A percentile compares a stretch with the other conserved stretches of the same genome.
Conservation (phyloP, 768 basidiomycete genomes). For the Lactifluus volemus region DNA sequence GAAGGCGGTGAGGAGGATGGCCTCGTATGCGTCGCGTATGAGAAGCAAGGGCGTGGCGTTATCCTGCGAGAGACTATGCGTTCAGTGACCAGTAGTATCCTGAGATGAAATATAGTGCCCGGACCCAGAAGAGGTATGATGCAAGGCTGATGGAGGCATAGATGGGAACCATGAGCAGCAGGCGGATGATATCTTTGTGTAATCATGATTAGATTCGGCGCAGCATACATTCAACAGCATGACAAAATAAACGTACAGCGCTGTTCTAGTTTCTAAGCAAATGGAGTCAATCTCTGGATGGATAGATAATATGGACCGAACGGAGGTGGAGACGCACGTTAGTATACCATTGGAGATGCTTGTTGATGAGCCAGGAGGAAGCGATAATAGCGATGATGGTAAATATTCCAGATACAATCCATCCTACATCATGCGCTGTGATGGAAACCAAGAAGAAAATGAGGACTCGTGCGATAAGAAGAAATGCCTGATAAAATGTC, state of each 20-base stretch:
- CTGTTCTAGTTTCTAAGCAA: conserved; percentile 66
- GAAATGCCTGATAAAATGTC: neutral
- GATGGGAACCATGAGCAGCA: conserved; percentile 72
- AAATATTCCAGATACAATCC: conserved; percentile 57
- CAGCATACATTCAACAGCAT: neutral
- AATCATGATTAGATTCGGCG: neutral
- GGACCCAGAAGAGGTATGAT: conserved; percentile 65
- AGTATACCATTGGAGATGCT: conserved; percentile 66
- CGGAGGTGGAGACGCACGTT: conserved; percentile 37
- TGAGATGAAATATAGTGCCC: neutral
- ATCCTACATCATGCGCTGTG: conserved; percentile 62
- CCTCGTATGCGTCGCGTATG: conserved; percentile 67
- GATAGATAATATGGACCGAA: neutral
- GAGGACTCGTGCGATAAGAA: neutral
- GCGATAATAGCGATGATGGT: conserved; percentile 43
- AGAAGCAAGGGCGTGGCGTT: conserved; percentile 62
- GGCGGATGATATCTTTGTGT: conserved; percentile 53
- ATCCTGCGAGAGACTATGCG: conserved; percentile 31
- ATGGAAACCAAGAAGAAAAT: neutral
- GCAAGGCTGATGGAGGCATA: conserved; percentile 61
- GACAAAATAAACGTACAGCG: conserved; percentile 37
- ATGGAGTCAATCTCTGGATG: too few relatives aligned
- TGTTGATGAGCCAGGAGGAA: conserved; percentile 69
- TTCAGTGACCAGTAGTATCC: neutral
- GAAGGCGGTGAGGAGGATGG: conserved; percentile 65